Base-by-base conservation (phyloP, 495 filamentous ascomycete genomes). In the Xylaria bambusicola region DNA sequence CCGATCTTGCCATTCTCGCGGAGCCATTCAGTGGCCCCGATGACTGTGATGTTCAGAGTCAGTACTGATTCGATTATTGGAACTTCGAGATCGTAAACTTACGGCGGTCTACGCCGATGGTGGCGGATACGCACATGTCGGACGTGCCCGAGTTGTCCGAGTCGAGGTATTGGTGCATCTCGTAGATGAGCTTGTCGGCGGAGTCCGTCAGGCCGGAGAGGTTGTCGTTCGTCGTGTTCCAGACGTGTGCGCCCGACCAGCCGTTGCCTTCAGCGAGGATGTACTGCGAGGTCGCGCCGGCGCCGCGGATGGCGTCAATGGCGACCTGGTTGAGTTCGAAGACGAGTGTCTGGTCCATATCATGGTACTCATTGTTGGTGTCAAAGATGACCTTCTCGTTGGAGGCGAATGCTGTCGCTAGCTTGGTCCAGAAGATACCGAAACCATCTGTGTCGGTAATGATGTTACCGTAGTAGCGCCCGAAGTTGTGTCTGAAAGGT, bases 21-120 rank as follows among this genome's bases (percentile, higher is more conserved):
- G 53, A 91, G 75, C 88, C 89, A 92, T 31, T 73, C 66, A 4
- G 89, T 92, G 7, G 89, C 89, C 7, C 75, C 77, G 21, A 75
- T 66, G 40, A 92, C 29, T 33, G 29, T 33, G 29, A 10, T 10
- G 10, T 10, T 33, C 10, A 5, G 29, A 10, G 29, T 33, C 29
- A 33, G 29, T 33, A 10, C 5, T 33, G 5, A 33, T 10, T 33
- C 29, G 29, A 10, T 33, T 33, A 33, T 33, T 5, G 29, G 29
- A 33, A 33, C 5, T 33, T 5, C 5, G 29, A 33, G 5, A 33
- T 33, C 10, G n/a, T n/a, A n/a, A n/a, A 33, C 29, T 33, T 10
- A 33, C 29, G 61, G 5, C 88, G 81, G 71, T 90, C 52, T 20
- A 67, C 63, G 23, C 83, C 82, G 54, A 88, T 82, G 17, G 83